phyloP scores from a whole-genome alignment of 306 rosid genomes.

The Gynostemma pentaphyllum region DNA sequence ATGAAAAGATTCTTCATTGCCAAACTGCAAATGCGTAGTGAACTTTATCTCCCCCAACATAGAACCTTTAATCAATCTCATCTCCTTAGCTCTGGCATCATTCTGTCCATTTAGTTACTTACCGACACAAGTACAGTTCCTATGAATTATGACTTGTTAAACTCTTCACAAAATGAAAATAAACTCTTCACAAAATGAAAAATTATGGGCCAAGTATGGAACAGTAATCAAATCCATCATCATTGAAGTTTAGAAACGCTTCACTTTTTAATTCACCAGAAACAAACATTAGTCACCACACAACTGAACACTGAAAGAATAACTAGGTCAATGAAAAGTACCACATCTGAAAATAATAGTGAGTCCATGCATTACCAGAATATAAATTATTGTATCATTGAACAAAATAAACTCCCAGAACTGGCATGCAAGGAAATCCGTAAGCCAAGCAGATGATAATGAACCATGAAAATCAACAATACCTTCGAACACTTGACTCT shows the following conservation, averaged over 20 bases:
- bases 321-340: too few relatives aligned
- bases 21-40: too few relatives aligned
- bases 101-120: too few relatives aligned
- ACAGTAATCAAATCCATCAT: not conserved
- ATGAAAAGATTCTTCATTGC: too few relatives aligned
- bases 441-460: not conserved
- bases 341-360: not conserved
- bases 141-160: not conserved
- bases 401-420: not conserved
- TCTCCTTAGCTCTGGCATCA: too few relatives aligned
- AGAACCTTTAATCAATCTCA: not conserved
- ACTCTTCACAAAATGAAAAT: not conserved
- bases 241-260: not conserved
- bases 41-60: too few relatives aligned
- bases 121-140: not conserved
- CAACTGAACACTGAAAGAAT: not conserved
- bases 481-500: slow-evolving; percentile 88
- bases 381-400: not conserved
- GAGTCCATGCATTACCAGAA: not conserved
- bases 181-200: not conserved
- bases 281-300: not conserved
- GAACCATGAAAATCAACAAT: not conserved
- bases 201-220: not conserved
- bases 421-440: not conserved
- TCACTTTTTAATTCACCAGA: not conserved